phyloP scores from a whole-genome alignment of 139 green algal species.

The Haematococcus lacustris region DNA sequence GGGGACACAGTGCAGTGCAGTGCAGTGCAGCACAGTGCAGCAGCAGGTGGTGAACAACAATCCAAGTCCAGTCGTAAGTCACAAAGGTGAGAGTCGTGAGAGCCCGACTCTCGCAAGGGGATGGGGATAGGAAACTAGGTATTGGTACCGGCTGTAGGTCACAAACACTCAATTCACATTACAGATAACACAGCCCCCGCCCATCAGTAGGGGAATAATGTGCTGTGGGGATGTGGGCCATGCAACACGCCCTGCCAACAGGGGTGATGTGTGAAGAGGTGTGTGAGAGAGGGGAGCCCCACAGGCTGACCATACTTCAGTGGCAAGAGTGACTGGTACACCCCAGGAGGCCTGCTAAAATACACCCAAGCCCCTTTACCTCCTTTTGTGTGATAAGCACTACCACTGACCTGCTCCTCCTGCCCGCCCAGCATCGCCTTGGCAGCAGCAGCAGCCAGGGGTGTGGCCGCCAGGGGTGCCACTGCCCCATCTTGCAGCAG shows the following conservation, averaged over 20 bases:
- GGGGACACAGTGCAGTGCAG: too few species aligned
- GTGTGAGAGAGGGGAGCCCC: neutral
- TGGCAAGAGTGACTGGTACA: neutral
- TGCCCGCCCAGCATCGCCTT: slow-evolving; percentile 43
- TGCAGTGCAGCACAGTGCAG: neutral
- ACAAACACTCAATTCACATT: slow-evolving; percentile 1
- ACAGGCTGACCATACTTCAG: neutral
- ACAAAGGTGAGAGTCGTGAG: neutral
- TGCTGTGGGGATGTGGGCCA: too few species aligned
- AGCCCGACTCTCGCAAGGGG: too few species aligned
- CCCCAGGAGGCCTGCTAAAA: neutral
- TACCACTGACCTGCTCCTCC: slow-evolving; percentile 76
- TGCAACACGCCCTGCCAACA: neutral
- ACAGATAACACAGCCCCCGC: too few species aligned
- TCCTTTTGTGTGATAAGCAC: too few species aligned
- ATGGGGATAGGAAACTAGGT: too few species aligned
- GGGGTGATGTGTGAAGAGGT: neutral
- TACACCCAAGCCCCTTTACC: neutral
- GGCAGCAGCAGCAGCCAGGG: slow-evolving; percentile 10
- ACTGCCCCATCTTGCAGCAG: slow-evolving; percentile 45
- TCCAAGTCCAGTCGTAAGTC: neutral
- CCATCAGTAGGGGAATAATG: too few species aligned
- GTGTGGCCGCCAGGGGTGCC: slow-evolving; percentile 37
- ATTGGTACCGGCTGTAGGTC: too few species aligned
- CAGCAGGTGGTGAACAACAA: neutral